Evolutionary conservation across 768 basidiomycete genomes (phyloP).

Genomic region (Boletus reticuloceps): DNA sequence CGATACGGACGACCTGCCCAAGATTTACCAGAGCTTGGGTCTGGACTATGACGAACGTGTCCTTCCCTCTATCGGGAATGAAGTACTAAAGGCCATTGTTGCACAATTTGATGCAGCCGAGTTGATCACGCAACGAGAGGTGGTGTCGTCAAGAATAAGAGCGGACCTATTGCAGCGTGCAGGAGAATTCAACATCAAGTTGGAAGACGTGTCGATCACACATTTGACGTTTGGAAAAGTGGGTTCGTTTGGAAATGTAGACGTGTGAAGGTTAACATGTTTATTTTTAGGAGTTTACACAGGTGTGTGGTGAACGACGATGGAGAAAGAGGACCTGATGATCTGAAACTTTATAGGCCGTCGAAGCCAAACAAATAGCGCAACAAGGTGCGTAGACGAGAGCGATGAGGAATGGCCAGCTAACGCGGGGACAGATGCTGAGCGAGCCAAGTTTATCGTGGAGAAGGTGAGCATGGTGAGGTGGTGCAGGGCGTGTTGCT

Average conservation of each 20-base stretch:
- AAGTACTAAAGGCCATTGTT: constrained; percentile 96
- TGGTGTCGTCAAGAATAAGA: constrained; percentile 91
- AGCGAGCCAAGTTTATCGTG: constrained; percentile 98
- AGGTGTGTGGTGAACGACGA: constrained; percentile 34
- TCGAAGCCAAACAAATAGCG: constrained; percentile 99
- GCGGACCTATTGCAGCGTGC: constrained; percentile 91
- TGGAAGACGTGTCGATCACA: constrained; percentile 98
- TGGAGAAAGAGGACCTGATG: background rate
- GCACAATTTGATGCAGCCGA: constrained; percentile 98
- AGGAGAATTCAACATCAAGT: constrained; percentile 90
- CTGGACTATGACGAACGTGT: constrained; percentile 98
- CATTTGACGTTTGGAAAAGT: constrained; percentile 88
- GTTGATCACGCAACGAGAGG: constrained; percentile 95
- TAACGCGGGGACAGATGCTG: constrained; percentile 66
- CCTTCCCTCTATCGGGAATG: constrained; percentile 95
- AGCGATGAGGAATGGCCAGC: background rate
- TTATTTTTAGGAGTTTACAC: constrained; percentile 73
- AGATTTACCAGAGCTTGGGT: constrained; percentile 94
- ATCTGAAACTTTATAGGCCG: constrained; percentile 51
- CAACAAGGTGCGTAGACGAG: constrained; percentile 75
- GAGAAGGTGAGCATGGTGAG: constrained; percentile 68
- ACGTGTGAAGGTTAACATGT: constrained; percentile 3
- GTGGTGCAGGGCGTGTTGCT: constrained; percentile 11
- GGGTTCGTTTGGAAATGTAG: constrained; percentile 10
- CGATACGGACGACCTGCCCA: constrained; percentile 81